A percentile compares a stretch with the other conserved stretches of the same genome.
These are phyloP conservation scores for Capsaspora owczarzaki DNA, from an alignment of 78 protist species.

Conservation along the genomic window DNA sequence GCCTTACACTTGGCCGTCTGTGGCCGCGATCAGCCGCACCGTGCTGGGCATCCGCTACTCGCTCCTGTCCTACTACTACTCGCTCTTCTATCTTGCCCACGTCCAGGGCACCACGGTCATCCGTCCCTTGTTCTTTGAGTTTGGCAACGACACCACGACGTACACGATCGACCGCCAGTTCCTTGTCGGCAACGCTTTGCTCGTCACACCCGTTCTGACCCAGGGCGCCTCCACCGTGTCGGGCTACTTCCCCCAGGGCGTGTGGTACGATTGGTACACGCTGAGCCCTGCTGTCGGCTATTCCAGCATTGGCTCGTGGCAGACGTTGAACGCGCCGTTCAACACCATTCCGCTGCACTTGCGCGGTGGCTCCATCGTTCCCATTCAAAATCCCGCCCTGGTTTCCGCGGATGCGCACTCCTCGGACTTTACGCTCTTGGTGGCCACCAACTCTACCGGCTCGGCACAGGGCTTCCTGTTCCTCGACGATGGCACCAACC, in stretches of 20 bases:
- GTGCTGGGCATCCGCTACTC: conserved; percentile 30
- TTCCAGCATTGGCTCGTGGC: not conserved
- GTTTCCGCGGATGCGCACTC: not conserved
- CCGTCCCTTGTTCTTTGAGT: conserved; percentile 56
- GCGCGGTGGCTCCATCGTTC: conserved; percentile 24
- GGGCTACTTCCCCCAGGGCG: conserved; percentile 57
- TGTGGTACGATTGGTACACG: conserved; percentile 43
- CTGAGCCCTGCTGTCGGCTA: not conserved
- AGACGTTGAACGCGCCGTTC: not conserved
- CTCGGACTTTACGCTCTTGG: not conserved
- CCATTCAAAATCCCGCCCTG: not conserved
- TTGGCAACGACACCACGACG: conserved; percentile 36
- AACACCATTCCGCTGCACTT: not conserved
- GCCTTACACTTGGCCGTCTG: conserved; percentile 42
- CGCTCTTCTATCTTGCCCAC: conserved; percentile 27
- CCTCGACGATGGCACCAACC: conserved; percentile 31
- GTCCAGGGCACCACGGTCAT: conserved; percentile 21
- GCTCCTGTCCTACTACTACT: conserved; percentile 49
- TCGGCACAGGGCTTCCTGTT: conserved; percentile 18
- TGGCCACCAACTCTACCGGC: conserved; percentile 9
- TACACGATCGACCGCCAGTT: conserved; percentile 54
- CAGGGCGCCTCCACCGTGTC: conserved; percentile 33
- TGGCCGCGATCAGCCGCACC: conserved; percentile 13
- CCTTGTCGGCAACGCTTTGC: conserved; percentile 44
- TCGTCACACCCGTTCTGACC: conserved; percentile 60